Evolutionary conservation across 148 eudicot genomes (phyloP).

Genomic region (Fagopyrum homotropicum): DNA sequence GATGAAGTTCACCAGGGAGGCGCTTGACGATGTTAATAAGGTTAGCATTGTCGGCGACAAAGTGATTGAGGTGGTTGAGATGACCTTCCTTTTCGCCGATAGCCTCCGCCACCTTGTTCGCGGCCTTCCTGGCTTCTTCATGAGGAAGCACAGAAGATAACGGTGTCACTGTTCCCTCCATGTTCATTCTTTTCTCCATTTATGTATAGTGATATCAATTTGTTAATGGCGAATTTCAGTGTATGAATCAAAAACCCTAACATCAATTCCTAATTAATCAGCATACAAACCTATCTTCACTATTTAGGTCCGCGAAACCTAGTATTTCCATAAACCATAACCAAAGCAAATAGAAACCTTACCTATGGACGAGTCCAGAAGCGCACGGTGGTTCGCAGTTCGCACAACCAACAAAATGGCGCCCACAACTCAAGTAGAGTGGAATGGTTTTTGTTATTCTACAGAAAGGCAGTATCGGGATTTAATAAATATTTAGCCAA

Average conservation of each 20-base stretch:
- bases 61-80: slow-evolving; percentile 33
- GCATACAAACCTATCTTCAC: not conserved
- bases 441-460: not conserved
- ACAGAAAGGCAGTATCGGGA: not conserved
- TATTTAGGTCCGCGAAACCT: too few relatives aligned
- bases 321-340: not conserved
- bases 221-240: not conserved
- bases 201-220: not conserved
- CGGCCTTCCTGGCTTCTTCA: slow-evolving; percentile 65
- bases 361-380: too few relatives aligned
- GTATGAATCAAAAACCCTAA: not conserved
- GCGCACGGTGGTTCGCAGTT: too few relatives aligned
- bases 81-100: slow-evolving; percentile 38
- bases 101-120: slow-evolving; percentile 42
- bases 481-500: not conserved
- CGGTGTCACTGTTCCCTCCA: slow-evolving; percentile 65
- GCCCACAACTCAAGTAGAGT: not conserved
- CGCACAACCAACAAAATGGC: too few relatives aligned
- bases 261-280: not conserved
- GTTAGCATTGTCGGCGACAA: slow-evolving; percentile 43
- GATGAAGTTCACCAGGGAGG: slow-evolving; percentile 82
- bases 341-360: too few relatives aligned
- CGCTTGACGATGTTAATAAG: slow-evolving; percentile 69
- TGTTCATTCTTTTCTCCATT: slow-evolving; percentile 6
- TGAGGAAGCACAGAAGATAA: slow-evolving; percentile 50